Percentiles rank a stretch among this genome's conserved stretches.
These are phyloP conservation scores for Irpex lacteus DNA, from an alignment of 1,284 basidiomycete genomes.

Conservation along the genomic window DNA sequence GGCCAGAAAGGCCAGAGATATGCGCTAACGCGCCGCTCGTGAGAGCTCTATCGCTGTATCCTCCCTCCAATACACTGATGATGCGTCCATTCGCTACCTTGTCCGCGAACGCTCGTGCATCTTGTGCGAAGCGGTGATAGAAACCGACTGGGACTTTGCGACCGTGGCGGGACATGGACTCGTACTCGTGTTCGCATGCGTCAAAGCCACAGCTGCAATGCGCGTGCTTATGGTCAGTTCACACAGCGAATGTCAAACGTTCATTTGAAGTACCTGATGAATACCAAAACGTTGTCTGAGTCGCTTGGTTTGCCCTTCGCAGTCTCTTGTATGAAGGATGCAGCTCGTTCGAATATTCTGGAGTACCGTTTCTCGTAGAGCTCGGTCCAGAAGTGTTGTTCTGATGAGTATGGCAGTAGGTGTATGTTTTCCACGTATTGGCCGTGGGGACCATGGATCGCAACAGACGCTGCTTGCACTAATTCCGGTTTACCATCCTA, in stretches of 20 bases:
- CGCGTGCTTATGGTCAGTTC: not conserved
- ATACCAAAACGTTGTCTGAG: slow-evolving; percentile 74
- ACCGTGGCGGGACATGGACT: slow-evolving; percentile 89
- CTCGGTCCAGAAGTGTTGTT: slow-evolving; percentile 74
- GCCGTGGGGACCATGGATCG: slow-evolving; percentile 80
- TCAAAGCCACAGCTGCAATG: slow-evolving; percentile 80
- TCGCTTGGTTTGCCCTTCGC: slow-evolving; percentile 43
- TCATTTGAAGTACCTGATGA: slow-evolving; percentile 70
- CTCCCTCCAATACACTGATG: slow-evolving; percentile 91
- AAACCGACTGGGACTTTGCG: slow-evolving; percentile 89
- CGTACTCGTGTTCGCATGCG: slow-evolving; percentile 89
- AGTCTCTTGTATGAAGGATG: slow-evolving; percentile 69
- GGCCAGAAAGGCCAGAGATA: slow-evolving; percentile 55
- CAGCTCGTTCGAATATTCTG: slow-evolving; percentile 71
- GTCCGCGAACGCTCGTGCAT: slow-evolving; percentile 70
- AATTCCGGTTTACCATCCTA: slow-evolving; percentile 80
- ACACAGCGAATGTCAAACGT: not conserved
- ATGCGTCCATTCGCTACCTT: slow-evolving; percentile 67
- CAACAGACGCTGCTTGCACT: slow-evolving; percentile 83
- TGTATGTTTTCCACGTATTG: slow-evolving; percentile 94
- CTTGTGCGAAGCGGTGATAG: slow-evolving; percentile 81
- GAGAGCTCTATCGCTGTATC: slow-evolving; percentile 89
- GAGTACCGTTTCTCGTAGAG: slow-evolving; percentile 73
- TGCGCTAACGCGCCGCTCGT: slow-evolving; percentile 82
- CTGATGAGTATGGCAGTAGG: slow-evolving; percentile 71